Conservation (phyloP, 192 early-diverging fungal species). For the Coemansia sp. region DNA sequence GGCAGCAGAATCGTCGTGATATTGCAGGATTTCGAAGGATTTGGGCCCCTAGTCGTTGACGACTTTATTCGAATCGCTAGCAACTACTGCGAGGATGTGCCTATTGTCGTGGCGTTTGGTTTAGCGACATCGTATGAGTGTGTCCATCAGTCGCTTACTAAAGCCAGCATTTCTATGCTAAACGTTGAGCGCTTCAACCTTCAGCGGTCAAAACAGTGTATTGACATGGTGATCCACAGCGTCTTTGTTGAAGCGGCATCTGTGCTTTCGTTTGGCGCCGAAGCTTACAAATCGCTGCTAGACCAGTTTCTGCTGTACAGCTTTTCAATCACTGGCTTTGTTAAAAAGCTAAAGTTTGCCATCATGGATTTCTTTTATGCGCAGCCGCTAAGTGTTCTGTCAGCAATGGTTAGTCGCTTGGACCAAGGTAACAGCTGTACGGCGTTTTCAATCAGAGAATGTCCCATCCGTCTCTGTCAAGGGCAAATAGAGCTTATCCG, state of each 20-base stretch:
- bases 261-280: slow-evolving; percentile 62
- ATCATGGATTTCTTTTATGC: slow-evolving; percentile 85
- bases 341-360: slow-evolving; percentile 75
- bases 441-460: slow-evolving; percentile 12
- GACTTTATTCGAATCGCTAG: slow-evolving; percentile 67
- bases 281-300: slow-evolving; percentile 71
- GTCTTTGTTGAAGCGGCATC: slow-evolving; percentile 55
- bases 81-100: slow-evolving; percentile 66
- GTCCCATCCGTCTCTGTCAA: slow-evolving; percentile 33
- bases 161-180: slow-evolving; percentile 66
- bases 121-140: slow-evolving; percentile 85
- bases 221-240: slow-evolving; percentile 63
- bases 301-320: slow-evolving; percentile 78
- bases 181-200: slow-evolving; percentile 78
- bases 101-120: slow-evolving; percentile 78
- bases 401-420: slow-evolving; percentile 21
- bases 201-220: slow-evolving; percentile 68
- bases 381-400: slow-evolving; percentile 76
- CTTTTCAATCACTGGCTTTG: slow-evolving; percentile 75
- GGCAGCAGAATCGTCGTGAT: no score
- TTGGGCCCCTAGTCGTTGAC: slow-evolving; percentile 66
- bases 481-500: slow-evolving; percentile 65
- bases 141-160: slow-evolving; percentile 76
- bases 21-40: slow-evolving; percentile 86
- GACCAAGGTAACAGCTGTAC: slow-evolving; percentile 2